Conservation (phyloP, 176 grass and related monocot species). For the Rhynchospora tenuis region DNA sequence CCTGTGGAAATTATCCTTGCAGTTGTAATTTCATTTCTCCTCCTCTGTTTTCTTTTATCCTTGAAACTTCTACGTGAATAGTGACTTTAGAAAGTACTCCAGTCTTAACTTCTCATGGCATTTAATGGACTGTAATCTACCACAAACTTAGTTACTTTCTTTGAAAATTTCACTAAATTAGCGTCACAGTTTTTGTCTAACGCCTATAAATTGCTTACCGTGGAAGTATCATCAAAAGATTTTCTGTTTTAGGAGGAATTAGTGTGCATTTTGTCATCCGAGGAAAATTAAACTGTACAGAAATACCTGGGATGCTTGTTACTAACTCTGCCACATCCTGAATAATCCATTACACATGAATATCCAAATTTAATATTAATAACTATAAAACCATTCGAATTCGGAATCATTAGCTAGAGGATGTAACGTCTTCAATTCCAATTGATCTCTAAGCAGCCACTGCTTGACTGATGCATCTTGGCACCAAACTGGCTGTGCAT, state of each 20-base stretch:
- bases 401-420: not conserved
- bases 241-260: not conserved
- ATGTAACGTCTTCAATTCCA: not conserved
- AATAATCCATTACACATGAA: not conserved
- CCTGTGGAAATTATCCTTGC: too few relatives aligned
- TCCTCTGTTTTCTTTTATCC: not conserved
- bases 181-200: not conserved
- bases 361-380: not conserved
- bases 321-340: not conserved
- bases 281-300: not conserved
- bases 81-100: not conserved
- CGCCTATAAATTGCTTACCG: too few relatives aligned
- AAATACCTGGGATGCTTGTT: not conserved
- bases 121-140: not conserved
- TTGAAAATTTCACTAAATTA: not conserved
- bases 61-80: not conserved
- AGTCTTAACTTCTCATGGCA: not conserved
- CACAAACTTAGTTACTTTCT: not conserved
- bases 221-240: too few relatives aligned
- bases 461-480: not conserved
- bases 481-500: not conserved
- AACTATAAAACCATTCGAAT: not conserved
- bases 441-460: not conserved
- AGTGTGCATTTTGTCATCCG: not conserved
- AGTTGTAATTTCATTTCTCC: not conserved